phyloP scores from a whole-genome alignment of 2,329 filamentous ascomycete species.

The Gyromitra esculenta region DNA sequence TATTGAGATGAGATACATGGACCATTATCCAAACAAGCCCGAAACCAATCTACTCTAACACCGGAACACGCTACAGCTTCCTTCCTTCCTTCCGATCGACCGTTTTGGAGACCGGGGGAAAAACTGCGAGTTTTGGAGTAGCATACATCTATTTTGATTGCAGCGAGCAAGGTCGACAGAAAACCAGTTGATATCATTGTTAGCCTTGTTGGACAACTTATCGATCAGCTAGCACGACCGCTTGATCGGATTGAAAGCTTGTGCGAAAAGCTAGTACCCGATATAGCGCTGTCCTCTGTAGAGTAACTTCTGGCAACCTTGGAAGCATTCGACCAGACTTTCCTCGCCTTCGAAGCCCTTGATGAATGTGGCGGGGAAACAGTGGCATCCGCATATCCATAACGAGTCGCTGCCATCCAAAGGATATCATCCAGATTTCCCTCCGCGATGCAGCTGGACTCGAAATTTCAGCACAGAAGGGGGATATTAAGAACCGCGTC shows the following conservation, averaged over 20 bases:
- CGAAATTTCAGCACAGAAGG: background rate
- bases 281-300: background rate
- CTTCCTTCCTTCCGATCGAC: constrained; percentile 12
- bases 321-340: constrained; percentile 16
- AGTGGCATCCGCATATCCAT: constrained; percentile 9
- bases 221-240: background rate
- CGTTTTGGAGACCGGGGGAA: background rate
- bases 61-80: background rate
- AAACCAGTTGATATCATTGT: constrained; percentile 9
- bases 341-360: constrained; percentile 19
- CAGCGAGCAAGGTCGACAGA: constrained; percentile 1
- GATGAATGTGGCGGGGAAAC: constrained; percentile 17
- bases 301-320: background rate
- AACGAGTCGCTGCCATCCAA: constrained; percentile 10
- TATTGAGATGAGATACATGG: background rate
- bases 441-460: background rate
- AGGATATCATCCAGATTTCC: constrained; percentile 12
- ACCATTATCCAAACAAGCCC: background rate
- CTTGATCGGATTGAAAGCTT: background rate
- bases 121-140: background rate
- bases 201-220: constrained; percentile 18
- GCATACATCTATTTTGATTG: constrained; percentile 30
- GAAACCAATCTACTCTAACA: background rate
- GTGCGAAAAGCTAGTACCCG: background rate
- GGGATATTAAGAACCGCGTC: constrained; percentile 11